phyloP scores from a whole-genome alignment of 345 rosid genomes.

The Hypericum perforatum region DNA sequence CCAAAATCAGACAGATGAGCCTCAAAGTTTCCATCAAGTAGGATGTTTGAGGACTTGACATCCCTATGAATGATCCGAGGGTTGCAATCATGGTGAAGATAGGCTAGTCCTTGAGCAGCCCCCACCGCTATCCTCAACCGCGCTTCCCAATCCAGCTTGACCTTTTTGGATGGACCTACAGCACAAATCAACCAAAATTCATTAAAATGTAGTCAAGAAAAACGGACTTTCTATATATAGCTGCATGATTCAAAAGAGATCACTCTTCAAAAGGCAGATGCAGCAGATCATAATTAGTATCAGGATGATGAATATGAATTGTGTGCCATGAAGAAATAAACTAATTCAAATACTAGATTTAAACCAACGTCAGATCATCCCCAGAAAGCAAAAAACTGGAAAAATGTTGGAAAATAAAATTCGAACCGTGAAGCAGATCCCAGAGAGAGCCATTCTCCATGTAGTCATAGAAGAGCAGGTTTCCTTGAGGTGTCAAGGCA shows the following conservation, averaged over 20 bases:
- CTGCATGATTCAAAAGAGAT: no score
- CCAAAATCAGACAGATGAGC: slow-evolving; percentile 89
- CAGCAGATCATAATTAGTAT: neutral
- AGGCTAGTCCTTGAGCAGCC: slow-evolving; percentile 89
- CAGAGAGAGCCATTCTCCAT: slow-evolving; percentile 94
- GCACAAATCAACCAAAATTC: neutral
- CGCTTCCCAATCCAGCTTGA: slow-evolving; percentile 92
- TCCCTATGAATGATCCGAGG: slow-evolving; percentile 89
- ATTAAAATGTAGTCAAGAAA: neutral
- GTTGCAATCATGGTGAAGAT: slow-evolving; percentile 94
- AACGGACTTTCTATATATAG: no score
- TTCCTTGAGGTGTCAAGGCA: slow-evolving; percentile 62
- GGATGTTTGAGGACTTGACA: slow-evolving; percentile 85
- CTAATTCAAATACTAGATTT: no score
- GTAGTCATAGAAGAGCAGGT: slow-evolving; percentile 92
- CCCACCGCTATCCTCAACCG: slow-evolving; percentile 83
- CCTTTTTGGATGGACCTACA: slow-evolving; percentile 64
- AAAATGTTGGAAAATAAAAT: neutral
- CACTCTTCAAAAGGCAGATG: neutral
- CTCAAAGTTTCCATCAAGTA: slow-evolving; percentile 76
- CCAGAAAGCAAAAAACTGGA: no score
- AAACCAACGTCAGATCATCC: no score
- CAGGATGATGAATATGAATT: no score
- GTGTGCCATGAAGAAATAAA: no score
- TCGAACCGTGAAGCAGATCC: slow-evolving; percentile 91